Base-by-base conservation (phyloP, 306 rosid species). In the Senna tora region DNA sequence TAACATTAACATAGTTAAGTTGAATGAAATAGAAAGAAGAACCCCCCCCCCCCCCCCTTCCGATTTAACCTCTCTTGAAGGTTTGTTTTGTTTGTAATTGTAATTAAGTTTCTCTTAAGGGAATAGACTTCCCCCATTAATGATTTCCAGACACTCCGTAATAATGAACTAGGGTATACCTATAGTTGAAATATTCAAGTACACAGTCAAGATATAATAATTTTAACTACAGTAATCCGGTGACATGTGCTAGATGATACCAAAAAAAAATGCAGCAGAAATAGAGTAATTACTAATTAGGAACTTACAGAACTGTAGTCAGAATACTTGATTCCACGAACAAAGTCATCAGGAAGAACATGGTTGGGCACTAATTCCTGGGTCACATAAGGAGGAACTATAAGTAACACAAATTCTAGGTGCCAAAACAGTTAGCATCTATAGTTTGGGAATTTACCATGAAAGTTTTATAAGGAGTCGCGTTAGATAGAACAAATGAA, bases 221-320 rank as follows among this genome's bases (percentile, higher is more conserved):
- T 32, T 6, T 36, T 58, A 19, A 46, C 28, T 16, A 28, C 52
- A 41, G 45, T 43, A 43, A 59, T 28, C 58, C 43, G 43, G 34
- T n/a, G 45, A 70, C 68, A 22, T 32, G 3, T 20, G 33, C 46
- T 1, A 73, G 71, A 57, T 41, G 53, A 13, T 25, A 65, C 67
- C 62, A 14, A 30, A 68, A 10, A 58, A 15, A 57, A 53, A 50
- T 22, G 56, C 38, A 54, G 67, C 30, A 16, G 49, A 61, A 61
- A 36, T 38, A 4, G 32, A 36, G 15, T 10, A 17, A 46, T 17
- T 39, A 36, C 7, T 10, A 17, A 46, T 17, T 39, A 78, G 25
- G 55, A 72, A 46, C 92, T 91, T 89, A 94, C 99, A 76, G 97
- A 87, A 79, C 91, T 80, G 83, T 94, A 94, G 80, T 94, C 99